A percentile compares a stretch with the other conserved stretches of the same genome.
phyloP scores from a whole-genome alignment of 768 basidiomycete genomes.

The Phlegmacium glaucopus region DNA sequence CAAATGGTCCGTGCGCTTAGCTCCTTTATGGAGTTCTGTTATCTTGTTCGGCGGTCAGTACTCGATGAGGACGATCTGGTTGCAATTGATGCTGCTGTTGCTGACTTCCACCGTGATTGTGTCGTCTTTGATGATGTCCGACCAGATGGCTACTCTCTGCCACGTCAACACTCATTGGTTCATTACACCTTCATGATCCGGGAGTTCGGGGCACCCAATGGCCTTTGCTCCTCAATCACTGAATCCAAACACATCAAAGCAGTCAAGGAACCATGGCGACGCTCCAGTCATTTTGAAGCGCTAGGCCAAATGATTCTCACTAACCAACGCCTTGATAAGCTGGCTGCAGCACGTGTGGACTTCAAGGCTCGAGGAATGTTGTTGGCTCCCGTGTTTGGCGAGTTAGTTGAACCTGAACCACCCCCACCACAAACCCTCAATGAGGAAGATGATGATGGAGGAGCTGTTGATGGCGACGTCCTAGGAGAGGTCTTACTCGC shows the following conservation, averaged over 20 bases:
- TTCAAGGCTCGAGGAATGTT: slow-evolving; percentile 9
- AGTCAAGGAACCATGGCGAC: slow-evolving; percentile 27
- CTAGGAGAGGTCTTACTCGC: slow-evolving; percentile 9
- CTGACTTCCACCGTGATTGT: slow-evolving; percentile 22
- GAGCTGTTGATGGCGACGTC: slow-evolving; percentile 9
- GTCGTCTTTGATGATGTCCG: slow-evolving; percentile 18
- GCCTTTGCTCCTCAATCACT: slow-evolving; percentile 26
- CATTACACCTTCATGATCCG: slow-evolving; percentile 15
- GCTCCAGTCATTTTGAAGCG: slow-evolving; percentile 21
- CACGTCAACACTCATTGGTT: slow-evolving; percentile 19
- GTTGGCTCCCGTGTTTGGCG: neutral
- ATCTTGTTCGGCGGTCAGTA: slow-evolving; percentile 20
- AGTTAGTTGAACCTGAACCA: slow-evolving; percentile 2
- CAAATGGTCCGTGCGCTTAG: slow-evolving; percentile 21
- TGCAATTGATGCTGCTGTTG: slow-evolving; percentile 11
- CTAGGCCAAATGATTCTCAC: slow-evolving; percentile 27
- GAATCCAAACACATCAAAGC: slow-evolving; percentile 25
- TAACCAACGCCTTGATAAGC: slow-evolving; percentile 19
- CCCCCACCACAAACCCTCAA: neutral
- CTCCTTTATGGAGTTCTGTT: slow-evolving; percentile 28
- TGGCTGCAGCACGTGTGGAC: slow-evolving; percentile 7
- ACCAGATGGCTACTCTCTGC: slow-evolving; percentile 12
- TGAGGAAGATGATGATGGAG: slow-evolving; percentile 7
- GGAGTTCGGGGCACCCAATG: slow-evolving; percentile 20
- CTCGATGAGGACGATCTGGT: slow-evolving; percentile 12